Percentiles rank a stretch among this genome's conserved stretches.
These are phyloP conservation scores for Thalassiosira oceanica DNA, from an alignment of 352 stramenopile genomes.

Conservation along the genomic window DNA sequence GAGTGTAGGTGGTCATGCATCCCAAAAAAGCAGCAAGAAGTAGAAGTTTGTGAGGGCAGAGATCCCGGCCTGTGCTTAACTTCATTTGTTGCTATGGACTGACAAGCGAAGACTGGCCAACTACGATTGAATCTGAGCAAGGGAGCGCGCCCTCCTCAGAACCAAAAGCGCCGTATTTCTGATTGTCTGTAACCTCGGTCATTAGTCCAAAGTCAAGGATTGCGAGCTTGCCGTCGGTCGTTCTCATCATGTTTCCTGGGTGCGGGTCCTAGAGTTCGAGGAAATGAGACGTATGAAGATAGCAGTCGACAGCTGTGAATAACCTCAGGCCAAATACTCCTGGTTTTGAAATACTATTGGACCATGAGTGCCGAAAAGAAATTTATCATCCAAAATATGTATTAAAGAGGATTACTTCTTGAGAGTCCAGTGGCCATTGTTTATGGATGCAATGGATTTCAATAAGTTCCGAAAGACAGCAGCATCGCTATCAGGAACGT, in stretches of 20 bases:
- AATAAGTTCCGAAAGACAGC: conserved; percentile 71
- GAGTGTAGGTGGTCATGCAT: too few relatives aligned
- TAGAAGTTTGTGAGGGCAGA: too few relatives aligned
- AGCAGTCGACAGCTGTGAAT: not conserved
- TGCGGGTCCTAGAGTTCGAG: conserved; percentile 43
- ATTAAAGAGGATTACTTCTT: conserved; percentile 1
- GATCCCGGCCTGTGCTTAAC: too few relatives aligned
- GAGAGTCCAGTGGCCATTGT: conserved; percentile 61
- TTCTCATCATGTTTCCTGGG: conserved; percentile 83
- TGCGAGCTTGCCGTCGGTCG: conserved; percentile 79
- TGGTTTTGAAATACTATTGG: too few relatives aligned
- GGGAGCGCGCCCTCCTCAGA: too few relatives aligned
- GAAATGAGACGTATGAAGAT: conserved; percentile 3
- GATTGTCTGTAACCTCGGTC: conserved; percentile 84
- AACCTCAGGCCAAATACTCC: too few relatives aligned
- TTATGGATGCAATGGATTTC: conserved; percentile 60
- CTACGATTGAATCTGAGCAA: too few relatives aligned
- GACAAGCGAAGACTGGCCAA: too few relatives aligned
- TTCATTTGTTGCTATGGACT: too few relatives aligned
- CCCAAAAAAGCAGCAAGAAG: too few relatives aligned
- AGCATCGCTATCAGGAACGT: conserved; percentile 81
- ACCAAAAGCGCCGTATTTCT: conserved; percentile 86
- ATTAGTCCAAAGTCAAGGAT: conserved; percentile 88
- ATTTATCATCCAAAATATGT: too few relatives aligned
- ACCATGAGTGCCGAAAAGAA: too few relatives aligned